These are phyloP conservation scores for Colletotrichum lini DNA, from an alignment of 2,329 filamentous ascomycete genomes.

Conservation along the genomic window DNA sequence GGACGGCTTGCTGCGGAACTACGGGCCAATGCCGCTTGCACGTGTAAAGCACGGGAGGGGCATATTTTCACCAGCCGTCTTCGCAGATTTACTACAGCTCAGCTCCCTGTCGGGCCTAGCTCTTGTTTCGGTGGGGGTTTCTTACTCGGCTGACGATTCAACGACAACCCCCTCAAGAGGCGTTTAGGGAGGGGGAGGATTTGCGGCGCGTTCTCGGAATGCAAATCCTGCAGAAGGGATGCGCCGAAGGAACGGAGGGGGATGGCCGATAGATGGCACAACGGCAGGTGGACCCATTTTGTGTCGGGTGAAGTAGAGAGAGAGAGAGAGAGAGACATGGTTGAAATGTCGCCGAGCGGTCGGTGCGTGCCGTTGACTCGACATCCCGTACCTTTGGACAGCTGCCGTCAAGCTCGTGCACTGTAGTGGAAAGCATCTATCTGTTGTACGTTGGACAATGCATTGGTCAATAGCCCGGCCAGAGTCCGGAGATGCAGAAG, in stretches of 20 bases:
- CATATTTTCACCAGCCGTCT: slow-evolving; percentile 27
- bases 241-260: slow-evolving; percentile 1
- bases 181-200: slow-evolving; percentile 4
- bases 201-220: slow-evolving; percentile 20
- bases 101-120: slow-evolving; percentile 10
- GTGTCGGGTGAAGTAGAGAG: too few relatives aligned
- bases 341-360: slow-evolving; percentile 12
- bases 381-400: not conserved
- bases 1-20: slow-evolving; percentile 39
- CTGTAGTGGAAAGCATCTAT: slow-evolving; percentile 5
- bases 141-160: slow-evolving; percentile 34
- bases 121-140: slow-evolving; percentile 39
- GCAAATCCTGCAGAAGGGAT: slow-evolving; percentile 15
- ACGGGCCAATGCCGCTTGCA: slow-evolving; percentile 39
- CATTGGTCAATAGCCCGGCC: slow-evolving; percentile 1
- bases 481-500: not conserved
- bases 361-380: slow-evolving; percentile 23
- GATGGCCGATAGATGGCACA: not conserved
- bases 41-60: slow-evolving; percentile 36
- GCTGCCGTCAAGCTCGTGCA: not conserved
- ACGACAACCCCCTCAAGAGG: slow-evolving; percentile 25
- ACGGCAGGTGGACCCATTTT: not conserved
- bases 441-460: slow-evolving; percentile 3
- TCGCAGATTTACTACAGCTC: slow-evolving; percentile 13
- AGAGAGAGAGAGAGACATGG: not conserved